Conservation (phyloP, 2,329 filamentous ascomycete species). For the Madurella fahalii region DNA sequence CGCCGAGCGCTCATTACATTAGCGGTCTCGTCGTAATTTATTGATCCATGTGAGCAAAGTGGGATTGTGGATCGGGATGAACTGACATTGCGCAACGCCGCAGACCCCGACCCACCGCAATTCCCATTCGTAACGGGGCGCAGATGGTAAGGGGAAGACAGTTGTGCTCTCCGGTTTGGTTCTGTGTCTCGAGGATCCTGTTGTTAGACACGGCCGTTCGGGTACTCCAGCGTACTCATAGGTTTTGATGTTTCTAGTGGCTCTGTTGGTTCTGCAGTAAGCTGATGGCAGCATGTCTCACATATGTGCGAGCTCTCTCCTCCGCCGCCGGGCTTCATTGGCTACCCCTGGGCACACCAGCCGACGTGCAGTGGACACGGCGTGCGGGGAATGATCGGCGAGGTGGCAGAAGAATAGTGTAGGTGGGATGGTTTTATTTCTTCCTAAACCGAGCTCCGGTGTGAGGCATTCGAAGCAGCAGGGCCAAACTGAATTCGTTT, state of each 20-base stretch:
- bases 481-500: no score
- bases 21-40: slow-evolving; percentile 4
- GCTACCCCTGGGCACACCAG: not conserved
- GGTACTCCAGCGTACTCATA: not conserved
- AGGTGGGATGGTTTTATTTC: no score
- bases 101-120: no score
- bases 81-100: no score
- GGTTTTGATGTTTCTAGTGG: slow-evolving; percentile 1
- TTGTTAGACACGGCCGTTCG: not conserved
- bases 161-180: no score
- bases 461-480: no score
- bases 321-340: not conserved
- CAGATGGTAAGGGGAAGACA: no score
- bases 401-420: no score
- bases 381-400: not conserved
- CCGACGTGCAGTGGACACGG: not conserved
- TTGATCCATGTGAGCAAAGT: slow-evolving; percentile 5
- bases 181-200: not conserved
- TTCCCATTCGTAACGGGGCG: no score
- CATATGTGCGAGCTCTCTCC: no score
- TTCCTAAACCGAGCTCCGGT: no score
- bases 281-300: slow-evolving; percentile 3
- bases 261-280: not conserved
- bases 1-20: not conserved
- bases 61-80: not conserved